phyloP scores from a whole-genome alignment of 495 filamentous ascomycete species.

The Aspergillus sclerotioniger region DNA sequence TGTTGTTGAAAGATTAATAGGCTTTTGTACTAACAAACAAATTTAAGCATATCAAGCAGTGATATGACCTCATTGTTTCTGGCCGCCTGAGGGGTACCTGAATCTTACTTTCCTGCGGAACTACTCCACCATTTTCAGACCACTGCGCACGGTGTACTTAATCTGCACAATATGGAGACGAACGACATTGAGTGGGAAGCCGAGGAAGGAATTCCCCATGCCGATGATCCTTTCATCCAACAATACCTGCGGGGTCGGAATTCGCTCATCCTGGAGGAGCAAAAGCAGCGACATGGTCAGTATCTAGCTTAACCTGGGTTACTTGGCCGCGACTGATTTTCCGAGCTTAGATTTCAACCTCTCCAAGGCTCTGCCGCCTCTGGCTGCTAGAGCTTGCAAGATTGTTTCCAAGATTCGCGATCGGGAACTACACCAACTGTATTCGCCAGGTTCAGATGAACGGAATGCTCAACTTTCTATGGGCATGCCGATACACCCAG shows the following conservation, averaged over 20 bases:
- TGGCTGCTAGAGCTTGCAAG: slow-evolving; percentile 68
- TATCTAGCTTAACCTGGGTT: not conserved
- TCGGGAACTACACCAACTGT: slow-evolving; percentile 58
- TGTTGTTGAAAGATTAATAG: not conserved
- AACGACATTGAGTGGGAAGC: slow-evolving; percentile 44
- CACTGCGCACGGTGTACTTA: not conserved
- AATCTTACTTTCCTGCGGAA: not conserved
- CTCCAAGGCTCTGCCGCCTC: slow-evolving; percentile 65
- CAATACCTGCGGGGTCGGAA: slow-evolving; percentile 75
- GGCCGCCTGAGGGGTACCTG: not conserved
- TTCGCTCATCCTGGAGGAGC: slow-evolving; percentile 75
- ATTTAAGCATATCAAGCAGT: too few species aligned
- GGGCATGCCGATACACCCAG: slow-evolving; percentile 61
- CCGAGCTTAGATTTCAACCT: slow-evolving; percentile 33
- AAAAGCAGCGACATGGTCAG: slow-evolving; percentile 77
- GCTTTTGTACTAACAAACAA: too few species aligned
- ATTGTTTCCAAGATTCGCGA: slow-evolving; percentile 77
- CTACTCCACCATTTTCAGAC: not conserved
- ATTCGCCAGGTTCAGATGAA: slow-evolving; percentile 49
- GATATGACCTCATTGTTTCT: not conserved
- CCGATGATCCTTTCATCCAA: slow-evolving; percentile 71
- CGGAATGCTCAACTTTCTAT: slow-evolving; percentile 51
- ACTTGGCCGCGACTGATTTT: not conserved
- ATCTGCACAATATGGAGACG: not conserved
- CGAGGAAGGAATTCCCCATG: slow-evolving; percentile 50